These are phyloP conservation scores for Pleurotus eryngii DNA, from an alignment of 768 basidiomycete genomes.

Conservation along the genomic window DNA sequence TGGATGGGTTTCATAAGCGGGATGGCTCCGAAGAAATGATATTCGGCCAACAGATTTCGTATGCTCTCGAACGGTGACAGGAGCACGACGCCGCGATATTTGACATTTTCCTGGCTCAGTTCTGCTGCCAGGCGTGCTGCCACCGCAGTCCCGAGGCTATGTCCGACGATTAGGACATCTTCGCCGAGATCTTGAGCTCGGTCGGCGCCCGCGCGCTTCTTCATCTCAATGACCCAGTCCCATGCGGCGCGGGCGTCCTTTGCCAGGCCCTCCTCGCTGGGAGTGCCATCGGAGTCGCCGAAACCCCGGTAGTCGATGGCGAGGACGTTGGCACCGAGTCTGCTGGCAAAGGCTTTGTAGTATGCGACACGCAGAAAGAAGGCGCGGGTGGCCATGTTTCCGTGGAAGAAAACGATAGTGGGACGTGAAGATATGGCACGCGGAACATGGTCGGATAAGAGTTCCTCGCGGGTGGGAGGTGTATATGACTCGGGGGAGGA, in stretches of 20 bases:
- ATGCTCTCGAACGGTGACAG: slow-evolving; percentile 65
- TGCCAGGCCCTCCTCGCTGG: slow-evolving; percentile 71
- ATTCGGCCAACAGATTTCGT: slow-evolving; percentile 62
- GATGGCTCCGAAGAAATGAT: slow-evolving; percentile 59
- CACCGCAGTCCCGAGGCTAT: slow-evolving; percentile 88
- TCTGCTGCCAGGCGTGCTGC: slow-evolving; percentile 46
- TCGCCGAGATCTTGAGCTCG: slow-evolving; percentile 16
- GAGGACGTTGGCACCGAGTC: slow-evolving; percentile 72
- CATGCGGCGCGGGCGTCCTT: slow-evolving; percentile 76
- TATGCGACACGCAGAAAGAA: slow-evolving; percentile 61
- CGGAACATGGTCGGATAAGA: slow-evolving; percentile 40
- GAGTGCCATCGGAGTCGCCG: slow-evolving; percentile 78
- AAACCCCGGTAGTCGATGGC: slow-evolving; percentile 92
- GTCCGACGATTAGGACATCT: slow-evolving; percentile 75
- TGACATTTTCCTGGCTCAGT: slow-evolving; percentile 41
- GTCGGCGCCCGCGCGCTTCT: slow-evolving; percentile 46
- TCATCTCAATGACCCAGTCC: slow-evolving; percentile 60
- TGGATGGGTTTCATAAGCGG: slow-evolving; percentile 74
- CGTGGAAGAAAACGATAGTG: slow-evolving; percentile 90
- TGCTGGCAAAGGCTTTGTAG: slow-evolving; percentile 63
- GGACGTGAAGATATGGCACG: slow-evolving; percentile 56
- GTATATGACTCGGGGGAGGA: slow-evolving; percentile 25
- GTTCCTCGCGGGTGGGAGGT: slow-evolving; percentile 10
- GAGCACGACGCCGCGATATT: slow-evolving; percentile 45
- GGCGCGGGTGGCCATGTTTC: slow-evolving; percentile 83